These are phyloP conservation scores for Monosporozyma servazzii DNA, from an alignment of 805 yeast genomes.

Conservation along the genomic window DNA sequence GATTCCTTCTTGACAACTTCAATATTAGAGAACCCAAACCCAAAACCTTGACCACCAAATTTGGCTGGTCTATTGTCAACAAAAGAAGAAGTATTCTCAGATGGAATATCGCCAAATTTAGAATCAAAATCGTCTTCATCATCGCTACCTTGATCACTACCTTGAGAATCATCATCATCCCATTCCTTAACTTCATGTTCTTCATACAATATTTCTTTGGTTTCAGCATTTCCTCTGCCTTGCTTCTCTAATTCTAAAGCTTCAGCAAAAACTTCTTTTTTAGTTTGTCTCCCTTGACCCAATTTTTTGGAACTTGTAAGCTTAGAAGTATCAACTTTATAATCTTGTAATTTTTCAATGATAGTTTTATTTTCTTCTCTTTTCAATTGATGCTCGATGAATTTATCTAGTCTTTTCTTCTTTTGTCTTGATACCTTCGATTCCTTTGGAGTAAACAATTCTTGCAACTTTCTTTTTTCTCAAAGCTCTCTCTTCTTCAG, in stretches of 20 bases:
- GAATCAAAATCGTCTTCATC: slow-evolving; percentile 23
- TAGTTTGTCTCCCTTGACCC: slow-evolving; percentile 66
- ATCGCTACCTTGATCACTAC: slow-evolving; percentile 16
- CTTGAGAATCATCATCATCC: slow-evolving; percentile 34
- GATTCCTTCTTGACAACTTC: slow-evolving; percentile 36
- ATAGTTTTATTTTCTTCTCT: slow-evolving; percentile 79
- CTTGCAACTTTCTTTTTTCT: slow-evolving; percentile 59
- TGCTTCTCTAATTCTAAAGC: slow-evolving; percentile 64
- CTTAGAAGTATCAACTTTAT: slow-evolving; percentile 56
- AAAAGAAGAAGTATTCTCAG: slow-evolving; percentile 35
- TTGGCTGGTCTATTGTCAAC: slow-evolving; percentile 63
- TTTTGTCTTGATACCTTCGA: slow-evolving; percentile 62
- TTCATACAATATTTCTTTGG: slow-evolving; percentile 59
- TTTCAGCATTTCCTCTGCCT: slow-evolving; percentile 56
- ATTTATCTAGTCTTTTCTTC: slow-evolving; percentile 77
- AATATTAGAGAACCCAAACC: slow-evolving; percentile 58
- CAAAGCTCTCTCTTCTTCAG: slow-evolving; percentile 51
- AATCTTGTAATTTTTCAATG: slow-evolving; percentile 57
- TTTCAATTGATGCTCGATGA: slow-evolving; percentile 81
- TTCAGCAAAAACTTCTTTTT: slow-evolving; percentile 59
- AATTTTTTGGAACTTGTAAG: slow-evolving; percentile 67
- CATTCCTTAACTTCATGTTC: slow-evolving; percentile 56
- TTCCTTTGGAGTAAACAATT: slow-evolving; percentile 52
- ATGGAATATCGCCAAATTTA: slow-evolving; percentile 17
- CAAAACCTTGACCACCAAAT: slow-evolving; percentile 53